Base-by-base conservation (phyloP, 2,329 filamentous ascomycete species). In the Cladosporium sp. region DNA sequence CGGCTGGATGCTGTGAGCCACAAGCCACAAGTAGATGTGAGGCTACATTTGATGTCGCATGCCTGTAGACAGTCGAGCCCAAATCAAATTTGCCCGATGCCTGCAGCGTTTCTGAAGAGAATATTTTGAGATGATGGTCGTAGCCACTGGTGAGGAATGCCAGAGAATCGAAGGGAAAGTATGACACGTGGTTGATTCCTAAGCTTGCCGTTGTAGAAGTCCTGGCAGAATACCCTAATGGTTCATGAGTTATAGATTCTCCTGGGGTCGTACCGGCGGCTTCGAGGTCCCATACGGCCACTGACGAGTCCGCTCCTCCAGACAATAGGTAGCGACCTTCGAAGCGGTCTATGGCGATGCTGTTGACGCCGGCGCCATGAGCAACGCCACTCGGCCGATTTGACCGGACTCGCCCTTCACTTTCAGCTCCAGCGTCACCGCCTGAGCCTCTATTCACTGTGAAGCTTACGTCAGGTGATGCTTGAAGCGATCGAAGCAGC, bases 221-320 rank as follows among this genome's bases (percentile, higher is more conserved):
- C 50, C 69, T 72, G 36, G 60, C 55, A n/a, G 60, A 75, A 65
- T 50, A 77, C 51, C 78, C 81, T 19, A 81, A 71, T 2, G 89
- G 83, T 6, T 75, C 15, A 55, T 65, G 52, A n/a, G 49, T 51
- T 3, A 57, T 14, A 19, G 47, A 39, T 19, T 55, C 60, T 7
- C 51, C 39, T 55, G 52, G 28, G 12, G 45, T 14, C 4, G 55
- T 51, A 22, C 15, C 71, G 65, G 79, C 77, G 51, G 82, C 76
- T 67, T 96, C 89, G 6, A 97, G 82, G 74, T 97, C 88, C 92
- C 92, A 97, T 47, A 97, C 76, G 65, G 87, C 89, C 68, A 97
- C 85, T 0, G 88, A 89, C 9, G 89, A 90, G 70, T 96, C 91
- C 4, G 90, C 88, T 30, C 92, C 92, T 3, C 90, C 93, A 0